Evolutionary conservation across 2,329 filamentous ascomycete genomes (phyloP).

Genomic region (Claviceps paspali): DNA sequence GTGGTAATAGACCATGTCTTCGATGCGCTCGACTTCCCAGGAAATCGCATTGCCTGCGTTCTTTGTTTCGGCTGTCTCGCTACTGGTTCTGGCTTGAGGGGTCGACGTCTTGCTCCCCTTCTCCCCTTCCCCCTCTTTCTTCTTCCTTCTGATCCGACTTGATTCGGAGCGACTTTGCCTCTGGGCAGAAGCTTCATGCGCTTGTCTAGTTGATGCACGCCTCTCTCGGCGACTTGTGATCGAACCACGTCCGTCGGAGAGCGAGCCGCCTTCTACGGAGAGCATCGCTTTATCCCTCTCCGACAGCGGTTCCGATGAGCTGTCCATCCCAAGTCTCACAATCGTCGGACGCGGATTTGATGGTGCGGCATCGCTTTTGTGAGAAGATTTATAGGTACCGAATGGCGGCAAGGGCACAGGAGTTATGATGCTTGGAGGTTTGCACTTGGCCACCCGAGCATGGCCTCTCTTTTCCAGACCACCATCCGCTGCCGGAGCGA

Average conservation of each 20-base stretch:
- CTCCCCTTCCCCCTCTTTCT: no score
- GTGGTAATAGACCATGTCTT: conserved; percentile 24
- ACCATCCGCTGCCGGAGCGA: no score
- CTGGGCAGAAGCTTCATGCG: neutral
- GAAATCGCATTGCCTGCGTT: no score
- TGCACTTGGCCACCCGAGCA: neutral
- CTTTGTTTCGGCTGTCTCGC: no score
- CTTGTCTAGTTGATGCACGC: neutral
- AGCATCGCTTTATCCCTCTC: neutral
- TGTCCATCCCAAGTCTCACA: neutral
- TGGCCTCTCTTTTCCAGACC: neutral
- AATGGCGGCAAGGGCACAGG: conserved; percentile 4
- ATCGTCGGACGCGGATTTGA: neutral
- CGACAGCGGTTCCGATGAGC: neutral
- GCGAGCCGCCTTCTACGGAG: conserved; percentile 2
- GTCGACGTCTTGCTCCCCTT: no score
- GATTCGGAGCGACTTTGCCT: neutral
- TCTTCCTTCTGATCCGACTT: conserved; percentile 1
- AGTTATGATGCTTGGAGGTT: neutral
- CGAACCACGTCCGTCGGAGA: neutral
- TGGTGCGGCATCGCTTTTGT: neutral
- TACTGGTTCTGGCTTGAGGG: no score
- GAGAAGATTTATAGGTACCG: neutral
- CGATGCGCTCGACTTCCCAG: conserved; percentile 30
- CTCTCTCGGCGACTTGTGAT: neutral